Evolutionary conservation across 768 basidiomycete genomes (phyloP).

Genomic region (Lyophyllum shimeji): DNA sequence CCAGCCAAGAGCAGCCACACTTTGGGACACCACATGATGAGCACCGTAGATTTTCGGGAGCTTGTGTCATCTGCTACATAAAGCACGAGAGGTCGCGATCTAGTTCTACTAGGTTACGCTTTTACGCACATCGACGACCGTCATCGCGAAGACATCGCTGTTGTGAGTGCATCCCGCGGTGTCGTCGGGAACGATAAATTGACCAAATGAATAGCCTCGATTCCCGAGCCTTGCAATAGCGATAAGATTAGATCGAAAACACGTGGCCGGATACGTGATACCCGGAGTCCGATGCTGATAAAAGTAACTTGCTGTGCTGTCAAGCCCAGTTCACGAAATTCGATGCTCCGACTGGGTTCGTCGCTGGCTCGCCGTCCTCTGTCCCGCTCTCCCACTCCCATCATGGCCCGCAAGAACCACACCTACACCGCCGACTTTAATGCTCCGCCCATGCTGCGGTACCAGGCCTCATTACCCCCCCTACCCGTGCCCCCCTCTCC

Average conservation of each 20-base stretch:
- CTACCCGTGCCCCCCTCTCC: constrained; percentile 85
- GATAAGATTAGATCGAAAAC: not conserved
- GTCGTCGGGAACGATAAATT: no score
- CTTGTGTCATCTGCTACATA: no score
- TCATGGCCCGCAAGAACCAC: constrained; percentile 8
- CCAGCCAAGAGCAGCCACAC: no score
- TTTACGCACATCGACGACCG: no score
- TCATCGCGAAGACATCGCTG: no score
- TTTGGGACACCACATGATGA: no score
- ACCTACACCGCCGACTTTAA: constrained; percentile 46
- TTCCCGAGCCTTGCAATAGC: no score
- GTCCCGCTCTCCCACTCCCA: not conserved
- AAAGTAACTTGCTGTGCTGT: not conserved
- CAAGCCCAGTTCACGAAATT: not conserved
- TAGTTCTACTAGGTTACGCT: no score
- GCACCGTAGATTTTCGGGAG: no score
- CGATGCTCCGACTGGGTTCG: constrained; percentile 3
- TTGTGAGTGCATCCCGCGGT: no score
- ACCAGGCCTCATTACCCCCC: constrained; percentile 67
- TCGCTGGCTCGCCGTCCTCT: constrained; percentile 4
- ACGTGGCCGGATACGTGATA: not conserved
- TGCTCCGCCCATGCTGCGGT: constrained; percentile 71
- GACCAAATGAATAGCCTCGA: no score
- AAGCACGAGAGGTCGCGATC: no score
- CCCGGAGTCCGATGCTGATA: not conserved